Conservation (phyloP, 306 rosid species). For the Cucurbita ficifolia region DNA sequence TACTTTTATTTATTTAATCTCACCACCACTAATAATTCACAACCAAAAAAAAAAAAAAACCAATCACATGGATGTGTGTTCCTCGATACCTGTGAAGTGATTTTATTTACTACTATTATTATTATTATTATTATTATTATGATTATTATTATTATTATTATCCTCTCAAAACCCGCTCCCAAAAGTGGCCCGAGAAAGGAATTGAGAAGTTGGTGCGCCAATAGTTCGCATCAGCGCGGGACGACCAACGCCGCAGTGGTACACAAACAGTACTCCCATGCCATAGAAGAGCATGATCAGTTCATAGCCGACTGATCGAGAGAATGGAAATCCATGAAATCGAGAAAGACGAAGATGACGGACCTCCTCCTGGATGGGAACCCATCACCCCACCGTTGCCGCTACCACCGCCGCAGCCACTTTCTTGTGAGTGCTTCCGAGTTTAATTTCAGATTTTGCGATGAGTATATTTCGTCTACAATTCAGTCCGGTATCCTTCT, state of each 20-base stretch:
- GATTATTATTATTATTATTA: too few relatives aligned
- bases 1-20: too few relatives aligned
- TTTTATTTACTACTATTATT: too few relatives aligned
- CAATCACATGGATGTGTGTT: too few relatives aligned
- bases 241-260: neutral
- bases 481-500: too few relatives aligned
- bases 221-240: neutral
- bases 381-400: slow-evolving; percentile 19
- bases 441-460: neutral
- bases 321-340: slow-evolving; percentile 17
- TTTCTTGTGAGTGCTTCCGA: slow-evolving; percentile 23
- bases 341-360: slow-evolving; percentile 51
- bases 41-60: too few relatives aligned
- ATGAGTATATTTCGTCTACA: too few relatives aligned
- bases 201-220: neutral
- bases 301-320: neutral
- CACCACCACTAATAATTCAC: too few relatives aligned
- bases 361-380: slow-evolving; percentile 67
- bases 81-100: too few relatives aligned
- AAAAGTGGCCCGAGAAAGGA: too few relatives aligned
- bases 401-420: slow-evolving; percentile 12
- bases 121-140: too few relatives aligned
- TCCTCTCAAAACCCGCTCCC: too few relatives aligned
- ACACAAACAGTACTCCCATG: neutral
- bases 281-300: neutral